Evolutionary conservation across 345 rosid genomes (phyloP), one percentile per base, ranked within the genome.

Genomic region (Dimocarpus longan): DNA sequence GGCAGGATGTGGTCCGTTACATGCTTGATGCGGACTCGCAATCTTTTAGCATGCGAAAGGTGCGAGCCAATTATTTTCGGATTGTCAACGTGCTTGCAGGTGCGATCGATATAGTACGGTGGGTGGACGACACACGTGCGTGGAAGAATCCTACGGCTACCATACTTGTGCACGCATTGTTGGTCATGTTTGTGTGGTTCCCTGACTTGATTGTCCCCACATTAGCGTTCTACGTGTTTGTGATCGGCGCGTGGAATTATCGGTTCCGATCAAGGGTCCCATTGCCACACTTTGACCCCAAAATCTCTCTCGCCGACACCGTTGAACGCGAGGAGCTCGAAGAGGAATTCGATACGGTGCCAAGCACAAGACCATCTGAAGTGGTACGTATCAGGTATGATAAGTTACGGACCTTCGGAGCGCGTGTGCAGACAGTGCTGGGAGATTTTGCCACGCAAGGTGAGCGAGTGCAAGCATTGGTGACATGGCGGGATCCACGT

Each of bases 141-240:
- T 93, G 98, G 98, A 91, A 84, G 86, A 91, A 90, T 75, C 88
- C 95, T 3, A 93, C 94, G 4, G 77, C 97, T 5, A 95, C 98
- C 0, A 42, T 89, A 18, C 93, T 93, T 0, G 95, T 91, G 10
- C 98, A 95, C 52, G 91, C 89, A 19, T 79, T 93, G 78, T 68
- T 95, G n/a, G 88, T 90, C 81, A 85, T 87, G 91, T 81, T 92
- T 19, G 93, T 92, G 67, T 91, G 92, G 98, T 93, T 92, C 77
- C 95, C 97, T 0, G 94, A 95, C 72, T 79, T 95, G 19, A 93
- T 93, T 6, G 68, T 92, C 48, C 98, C 98, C 7, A 90, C 97
- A 0, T 63, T 86, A 15, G 91, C 95, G 1, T 90, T 95, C 22
- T 95, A 93, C 73, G 84, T 93, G 86, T 93, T 90, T 16, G 92